Percentiles rank a stretch among this genome's conserved stretches.
phyloP scores from a whole-genome alignment of 192 early-diverging fungal species.

The Backusella luteola region DNA sequence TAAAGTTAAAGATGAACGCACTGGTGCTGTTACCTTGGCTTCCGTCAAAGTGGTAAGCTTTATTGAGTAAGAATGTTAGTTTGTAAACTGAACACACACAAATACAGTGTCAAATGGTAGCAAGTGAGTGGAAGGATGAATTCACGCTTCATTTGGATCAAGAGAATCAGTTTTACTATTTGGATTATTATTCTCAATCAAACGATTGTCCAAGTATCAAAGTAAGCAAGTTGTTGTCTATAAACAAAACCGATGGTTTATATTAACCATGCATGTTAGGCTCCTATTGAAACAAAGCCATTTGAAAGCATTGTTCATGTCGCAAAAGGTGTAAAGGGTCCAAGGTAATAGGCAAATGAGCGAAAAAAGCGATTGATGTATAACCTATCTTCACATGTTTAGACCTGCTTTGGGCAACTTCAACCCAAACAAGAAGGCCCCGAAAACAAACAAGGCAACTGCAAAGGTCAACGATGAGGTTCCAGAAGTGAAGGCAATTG shows the following conservation, averaged over 20 bases:
- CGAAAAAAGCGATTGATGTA: neutral
- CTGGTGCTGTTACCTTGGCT: neutral
- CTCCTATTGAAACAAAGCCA: neutral
- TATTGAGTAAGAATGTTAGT: neutral
- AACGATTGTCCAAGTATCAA: conserved; percentile 12
- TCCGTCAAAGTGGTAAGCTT: conserved; percentile 12
- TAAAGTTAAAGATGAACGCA: conserved; percentile 28
- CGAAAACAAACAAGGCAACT: neutral
- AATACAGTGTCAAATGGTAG: conserved; percentile 28
- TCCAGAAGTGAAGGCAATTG: conserved; percentile 9
- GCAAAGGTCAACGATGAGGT: conserved; percentile 7
- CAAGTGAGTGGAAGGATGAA: conserved; percentile 20
- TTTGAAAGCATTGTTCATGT: conserved; percentile 19
- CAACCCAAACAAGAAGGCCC: neutral
- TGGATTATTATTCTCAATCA: conserved; percentile 27
- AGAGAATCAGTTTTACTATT: conserved; percentile 16
- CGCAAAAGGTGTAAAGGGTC: neutral
- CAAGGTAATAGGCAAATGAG: conserved; percentile 6
- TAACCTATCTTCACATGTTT: neutral
- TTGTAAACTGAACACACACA: neutral
- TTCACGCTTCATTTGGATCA: conserved; percentile 30
- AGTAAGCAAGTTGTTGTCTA: neutral
- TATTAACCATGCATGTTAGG: neutral
- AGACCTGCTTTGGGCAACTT: conserved; percentile 28
- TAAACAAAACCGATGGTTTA: neutral